Conservation (phyloP, 768 basidiomycete genomes). For the Suillus cothurnatus region DNA sequence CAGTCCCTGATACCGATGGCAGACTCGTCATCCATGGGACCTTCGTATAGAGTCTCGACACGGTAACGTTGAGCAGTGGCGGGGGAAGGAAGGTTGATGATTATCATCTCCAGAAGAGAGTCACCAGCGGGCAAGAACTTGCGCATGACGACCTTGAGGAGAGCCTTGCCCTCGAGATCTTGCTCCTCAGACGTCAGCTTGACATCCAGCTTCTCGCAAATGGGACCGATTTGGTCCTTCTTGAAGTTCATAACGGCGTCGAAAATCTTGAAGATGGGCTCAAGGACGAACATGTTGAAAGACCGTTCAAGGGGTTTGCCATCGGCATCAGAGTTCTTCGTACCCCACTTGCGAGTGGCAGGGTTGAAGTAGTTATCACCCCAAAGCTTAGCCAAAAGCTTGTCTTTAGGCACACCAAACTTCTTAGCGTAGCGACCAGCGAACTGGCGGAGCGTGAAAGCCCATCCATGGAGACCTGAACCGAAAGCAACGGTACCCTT, state of each 20-base stretch:
- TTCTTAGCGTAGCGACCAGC: slow-evolving; percentile 94
- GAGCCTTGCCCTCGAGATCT: slow-evolving; percentile 92
- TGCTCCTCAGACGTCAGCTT: slow-evolving; percentile 86
- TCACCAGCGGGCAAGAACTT: slow-evolving; percentile 99
- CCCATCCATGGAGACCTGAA: slow-evolving; percentile 99
- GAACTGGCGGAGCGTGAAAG: slow-evolving; percentile 98
- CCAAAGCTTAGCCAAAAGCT: slow-evolving; percentile 98
- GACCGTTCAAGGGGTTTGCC: slow-evolving; percentile 96
- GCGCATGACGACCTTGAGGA: slow-evolving; percentile 98
- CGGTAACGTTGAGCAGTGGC: slow-evolving; percentile 97
- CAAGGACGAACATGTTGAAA: slow-evolving; percentile 97
- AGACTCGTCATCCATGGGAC: slow-evolving; percentile 99
- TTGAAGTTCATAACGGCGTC: slow-evolving; percentile 99
- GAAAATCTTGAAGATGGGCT: slow-evolving; percentile 99
- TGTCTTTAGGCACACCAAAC: slow-evolving; percentile 98
- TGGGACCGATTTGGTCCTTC: slow-evolving; percentile 79
- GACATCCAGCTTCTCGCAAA: slow-evolving; percentile 97
- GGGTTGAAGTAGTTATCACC: slow-evolving; percentile 99
- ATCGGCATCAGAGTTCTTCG: slow-evolving; percentile 69
- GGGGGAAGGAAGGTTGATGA: slow-evolving; percentile 98
- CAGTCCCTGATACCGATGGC: slow-evolving; percentile 98
- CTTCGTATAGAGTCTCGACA: slow-evolving; percentile 99
- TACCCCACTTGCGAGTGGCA: slow-evolving; percentile 94
- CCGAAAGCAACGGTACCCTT: slow-evolving; percentile 98
- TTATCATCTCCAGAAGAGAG: slow-evolving; percentile 99